Percentiles rank a stretch among this genome's conserved stretches.
These are phyloP conservation scores for Cordyceps javanica DNA, from an alignment of 2,329 filamentous ascomycete genomes.

Conservation along the genomic window DNA sequence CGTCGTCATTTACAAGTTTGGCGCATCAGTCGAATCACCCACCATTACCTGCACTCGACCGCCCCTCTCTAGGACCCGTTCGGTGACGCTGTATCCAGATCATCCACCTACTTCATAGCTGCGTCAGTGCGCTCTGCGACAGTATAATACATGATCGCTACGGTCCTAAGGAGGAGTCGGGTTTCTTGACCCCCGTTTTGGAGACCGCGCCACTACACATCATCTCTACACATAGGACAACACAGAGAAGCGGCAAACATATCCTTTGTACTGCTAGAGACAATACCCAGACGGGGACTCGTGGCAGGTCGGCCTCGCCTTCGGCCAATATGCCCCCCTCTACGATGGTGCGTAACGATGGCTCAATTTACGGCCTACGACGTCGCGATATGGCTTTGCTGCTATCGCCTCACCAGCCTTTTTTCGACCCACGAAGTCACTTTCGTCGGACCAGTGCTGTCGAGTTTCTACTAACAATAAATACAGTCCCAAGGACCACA, in stretches of 20 bases:
- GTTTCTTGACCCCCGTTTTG: slow-evolving; percentile 11
- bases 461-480: not conserved
- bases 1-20: slow-evolving; percentile 6
- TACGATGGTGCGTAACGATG: slow-evolving; percentile 42
- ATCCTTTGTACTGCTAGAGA: not conserved
- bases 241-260: not conserved
- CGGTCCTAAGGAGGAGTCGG: slow-evolving; percentile 11
- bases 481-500: slow-evolving; percentile 50
- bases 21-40: not conserved
- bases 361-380: not conserved
- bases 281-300: slow-evolving; percentile 19
- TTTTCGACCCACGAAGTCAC: not conserved
- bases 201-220: slow-evolving; percentile 6
- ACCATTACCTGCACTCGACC: not conserved
- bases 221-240: not conserved
- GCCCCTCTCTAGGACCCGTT: not conserved
- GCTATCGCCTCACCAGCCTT: not conserved
- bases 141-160: slow-evolving; percentile 5
- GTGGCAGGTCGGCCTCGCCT: slow-evolving; percentile 29
- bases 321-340: slow-evolving; percentile 33
- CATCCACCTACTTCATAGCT: not conserved
- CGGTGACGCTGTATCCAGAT: not conserved
- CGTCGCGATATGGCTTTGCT: not conserved
- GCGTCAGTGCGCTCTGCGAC: not conserved
- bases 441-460: not conserved